Evolutionary conservation across 1,284 basidiomycete genomes (phyloP), one percentile per base, ranked within the genome.

Genomic region (Ustilago loliicola): DNA sequence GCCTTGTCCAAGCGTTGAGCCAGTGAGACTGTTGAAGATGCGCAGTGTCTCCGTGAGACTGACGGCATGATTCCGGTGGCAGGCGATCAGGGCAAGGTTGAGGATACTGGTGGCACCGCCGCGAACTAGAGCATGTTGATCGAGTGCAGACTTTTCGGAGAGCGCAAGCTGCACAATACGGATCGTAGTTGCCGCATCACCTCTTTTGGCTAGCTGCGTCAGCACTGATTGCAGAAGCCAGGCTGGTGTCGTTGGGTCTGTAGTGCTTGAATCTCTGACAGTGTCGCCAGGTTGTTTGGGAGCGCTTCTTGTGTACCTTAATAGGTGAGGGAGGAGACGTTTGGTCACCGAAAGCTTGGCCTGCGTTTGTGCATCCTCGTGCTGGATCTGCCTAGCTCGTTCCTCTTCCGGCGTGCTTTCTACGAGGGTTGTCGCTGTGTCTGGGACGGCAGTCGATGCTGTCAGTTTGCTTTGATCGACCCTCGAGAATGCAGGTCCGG

Each of bases 151-250:
- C 3, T 27, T 38, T 23, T 74, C 72, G 9, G 55, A 65, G 4
- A 65, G 42, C 30, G 74, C 74, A 9, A 69, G 52, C 23, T 61
- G 69, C 3, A 57, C 59, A 17, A 77, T 70, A 8, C 66, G 55
- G 32, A 72, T 32, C 6, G 60, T 58, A 11, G 61, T 54, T 5
- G 45, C 58, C 13, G 60, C 30, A 5, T 77, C 61, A 11, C 65
- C 69, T 25, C 69, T 19, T 13, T 62, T 56, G 15, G 69, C 69
- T 10, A 77, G 66, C 19, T 72, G 68, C 11, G 50, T 42, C 8
- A 77, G 59, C 36, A 72, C 62, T 10, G 74, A 68, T 21, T 56
- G 58, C n/a, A 77, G 66, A 7, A 77, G 62, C 74, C 74, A 77
- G 1, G 52, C 30, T 7, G 74, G 74, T n/a, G 74, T 64, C 3